Percentiles rank a stretch among this genome's conserved stretches.
Conservation (phyloP, 768 basidiomycete species). For the Mycena maculata region DNA sequence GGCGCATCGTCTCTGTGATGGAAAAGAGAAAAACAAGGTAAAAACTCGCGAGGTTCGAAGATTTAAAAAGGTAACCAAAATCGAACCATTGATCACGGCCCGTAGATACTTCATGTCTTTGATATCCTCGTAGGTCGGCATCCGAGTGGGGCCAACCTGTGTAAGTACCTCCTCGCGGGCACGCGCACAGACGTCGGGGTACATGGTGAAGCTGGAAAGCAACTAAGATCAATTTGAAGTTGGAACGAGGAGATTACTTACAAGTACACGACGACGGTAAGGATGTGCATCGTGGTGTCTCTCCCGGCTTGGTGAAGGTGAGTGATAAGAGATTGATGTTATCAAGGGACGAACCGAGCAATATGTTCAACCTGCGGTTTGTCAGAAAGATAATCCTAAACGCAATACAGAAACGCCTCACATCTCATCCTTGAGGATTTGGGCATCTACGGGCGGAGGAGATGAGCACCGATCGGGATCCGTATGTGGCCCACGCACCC, state of each 20-base stretch:
- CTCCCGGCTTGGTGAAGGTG: conserved; percentile 4
- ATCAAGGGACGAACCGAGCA: conserved; percentile 34
- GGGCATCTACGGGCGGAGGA: conserved; percentile 53
- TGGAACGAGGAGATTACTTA: background rate
- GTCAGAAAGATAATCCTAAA: conserved; percentile 33
- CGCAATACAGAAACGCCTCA: conserved; percentile 29
- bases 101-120: conserved; percentile 71
- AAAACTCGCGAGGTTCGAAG: too few species aligned
- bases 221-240: background rate
- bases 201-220: conserved; percentile 31
- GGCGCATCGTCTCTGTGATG: conserved; percentile 56
- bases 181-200: conserved; percentile 57
- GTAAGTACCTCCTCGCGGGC: conserved; percentile 64
- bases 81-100: conserved; percentile 68
- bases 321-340: too few species aligned
- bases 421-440: conserved; percentile 58
- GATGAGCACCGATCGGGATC: too few species aligned
- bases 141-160: conserved; percentile 54
- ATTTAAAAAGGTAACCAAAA: too few species aligned
- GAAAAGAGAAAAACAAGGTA: background rate
- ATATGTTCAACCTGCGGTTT: conserved; percentile 17
- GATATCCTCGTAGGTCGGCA: conserved; percentile 67
- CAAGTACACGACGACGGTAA: conserved; percentile 53
- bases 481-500: too few species aligned
- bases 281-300: conserved; percentile 42